phyloP scores from a whole-genome alignment of 345 rosid genomes.

The Dimocarpus longan region DNA sequence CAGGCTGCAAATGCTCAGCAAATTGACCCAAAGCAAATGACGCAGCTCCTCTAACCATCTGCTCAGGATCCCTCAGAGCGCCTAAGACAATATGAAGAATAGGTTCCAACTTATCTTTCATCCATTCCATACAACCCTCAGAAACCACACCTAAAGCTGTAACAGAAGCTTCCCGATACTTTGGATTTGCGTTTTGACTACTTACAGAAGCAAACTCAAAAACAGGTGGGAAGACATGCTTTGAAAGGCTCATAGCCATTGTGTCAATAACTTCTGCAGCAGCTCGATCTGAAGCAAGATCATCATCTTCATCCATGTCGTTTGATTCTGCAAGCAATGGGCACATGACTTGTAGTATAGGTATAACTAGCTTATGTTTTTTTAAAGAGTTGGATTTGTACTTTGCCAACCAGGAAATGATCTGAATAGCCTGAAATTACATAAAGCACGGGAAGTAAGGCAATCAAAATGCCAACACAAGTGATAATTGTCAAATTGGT shows the following conservation, averaged over 20 bases:
- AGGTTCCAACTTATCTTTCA: conserved; percentile 85
- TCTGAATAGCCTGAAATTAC: conserved; percentile 85
- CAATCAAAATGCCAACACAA: not conserved
- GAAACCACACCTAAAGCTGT: conserved; percentile 94
- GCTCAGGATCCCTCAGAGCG: conserved; percentile 90
- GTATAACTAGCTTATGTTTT: conserved; percentile 77
- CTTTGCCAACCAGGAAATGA: conserved; percentile 97
- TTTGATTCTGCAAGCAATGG: conserved; percentile 92
- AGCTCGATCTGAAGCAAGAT: conserved; percentile 97
- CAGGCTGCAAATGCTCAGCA: conserved; percentile 99
- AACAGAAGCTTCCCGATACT: conserved; percentile 93
- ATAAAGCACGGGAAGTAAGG: conserved; percentile 29
- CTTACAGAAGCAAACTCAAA: conserved; percentile 84
- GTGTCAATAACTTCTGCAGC: conserved; percentile 99
- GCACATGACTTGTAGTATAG: conserved; percentile 96
- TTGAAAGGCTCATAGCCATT: conserved; percentile 87
- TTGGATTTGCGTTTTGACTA: conserved; percentile 68
- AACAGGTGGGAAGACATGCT: conserved; percentile 79
- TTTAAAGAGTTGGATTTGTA: conserved; percentile 84
- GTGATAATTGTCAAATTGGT: not conserved
- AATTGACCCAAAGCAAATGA: conserved; percentile 98
- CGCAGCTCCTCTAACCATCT: conserved; percentile 98
- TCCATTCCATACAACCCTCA: conserved; percentile 85
- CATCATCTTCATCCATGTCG: conserved; percentile 80
- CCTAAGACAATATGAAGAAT: conserved; percentile 81